Evolutionary conservation across 345 rosid genomes (phyloP).

Genomic region (Hypericum androsaemum): DNA sequence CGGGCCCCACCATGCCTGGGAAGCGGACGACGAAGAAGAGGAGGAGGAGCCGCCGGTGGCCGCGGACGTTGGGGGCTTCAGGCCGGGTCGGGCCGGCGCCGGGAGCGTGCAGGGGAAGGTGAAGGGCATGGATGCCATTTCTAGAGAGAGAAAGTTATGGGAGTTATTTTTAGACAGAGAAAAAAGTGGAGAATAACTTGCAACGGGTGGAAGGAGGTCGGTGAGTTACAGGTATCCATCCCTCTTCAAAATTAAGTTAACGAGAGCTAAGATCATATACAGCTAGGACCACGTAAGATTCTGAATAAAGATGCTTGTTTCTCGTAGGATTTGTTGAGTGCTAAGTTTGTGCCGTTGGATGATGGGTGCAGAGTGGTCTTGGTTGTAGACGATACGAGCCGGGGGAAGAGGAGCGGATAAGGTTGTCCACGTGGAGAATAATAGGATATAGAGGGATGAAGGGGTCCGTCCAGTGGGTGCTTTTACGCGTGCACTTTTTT

Average conservation of each 20-base stretch:
- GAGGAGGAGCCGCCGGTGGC: conserved; percentile 23
- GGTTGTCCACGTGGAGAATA: conserved; percentile 12
- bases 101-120: conserved; percentile 24
- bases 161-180: not conserved
- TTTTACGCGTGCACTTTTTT: too few relatives aligned
- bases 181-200: not conserved
- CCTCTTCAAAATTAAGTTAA: not conserved
- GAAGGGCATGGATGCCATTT: conserved; percentile 38
- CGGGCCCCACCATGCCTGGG: conserved; percentile 54
- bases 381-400: not conserved
- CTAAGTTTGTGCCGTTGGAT: not conserved
- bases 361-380: not conserved
- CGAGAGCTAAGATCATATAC: not conserved
- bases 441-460: not conserved
- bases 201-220: not conserved
- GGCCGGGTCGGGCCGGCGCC: conserved; percentile 18
- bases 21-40: conserved; percentile 12
- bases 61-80: too few relatives aligned
- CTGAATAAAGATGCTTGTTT: too few relatives aligned
- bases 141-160: not conserved
- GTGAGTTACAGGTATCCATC: too few relatives aligned
- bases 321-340: not conserved
- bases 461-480: too few relatives aligned
- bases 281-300: not conserved
- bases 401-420: conserved; percentile 7